Evolutionary conservation across 805 yeast genomes (phyloP).

Genomic region (Starmerella cellae): DNA sequence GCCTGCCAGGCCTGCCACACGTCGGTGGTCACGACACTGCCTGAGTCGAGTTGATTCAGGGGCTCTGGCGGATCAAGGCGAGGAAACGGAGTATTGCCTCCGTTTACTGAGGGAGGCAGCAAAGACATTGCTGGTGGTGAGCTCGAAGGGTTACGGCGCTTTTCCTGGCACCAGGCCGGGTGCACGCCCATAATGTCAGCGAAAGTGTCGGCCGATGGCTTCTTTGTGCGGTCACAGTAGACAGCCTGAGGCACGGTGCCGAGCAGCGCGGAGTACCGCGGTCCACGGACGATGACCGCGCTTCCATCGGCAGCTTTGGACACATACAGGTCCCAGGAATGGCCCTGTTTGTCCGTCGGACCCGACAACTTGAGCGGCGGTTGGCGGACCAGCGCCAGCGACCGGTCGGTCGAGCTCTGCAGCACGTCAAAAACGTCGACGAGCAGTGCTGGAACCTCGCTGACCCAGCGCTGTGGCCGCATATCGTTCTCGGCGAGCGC

Average conservation of each 20-base stretch:
- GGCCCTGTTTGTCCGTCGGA: constrained; percentile 1
- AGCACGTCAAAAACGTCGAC: constrained; percentile 66
- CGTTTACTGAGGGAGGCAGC: constrained; percentile 7
- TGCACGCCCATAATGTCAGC: constrained; percentile 21
- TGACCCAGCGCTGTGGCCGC: constrained; percentile 64
- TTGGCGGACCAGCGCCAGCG: constrained; percentile 29
- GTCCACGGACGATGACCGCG: constrained; percentile 28
- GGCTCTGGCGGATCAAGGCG: constrained; percentile 12
- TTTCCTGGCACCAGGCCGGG: constrained; percentile 20
- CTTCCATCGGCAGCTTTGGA: constrained; percentile 44
- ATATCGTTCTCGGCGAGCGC: constrained; percentile 50
- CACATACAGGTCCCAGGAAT: constrained; percentile 42
- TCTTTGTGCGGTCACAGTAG: constrained; percentile 16
- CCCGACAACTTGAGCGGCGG: constrained; percentile 22
- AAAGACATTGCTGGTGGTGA: constrained; percentile 9
- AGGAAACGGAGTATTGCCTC: constrained; percentile 3
- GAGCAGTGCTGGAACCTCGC: constrained; percentile 55
- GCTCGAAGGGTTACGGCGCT: constrained; percentile 2
- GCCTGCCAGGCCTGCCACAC: neutral
- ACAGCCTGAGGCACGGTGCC: constrained; percentile 40
- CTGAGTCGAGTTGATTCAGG: no score
- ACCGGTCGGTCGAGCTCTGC: constrained; percentile 9
- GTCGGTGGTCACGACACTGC: neutral
- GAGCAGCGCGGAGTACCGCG: constrained; percentile 67
- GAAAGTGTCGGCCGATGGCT: neutral